Conservation (phyloP, 306 rosid species). For the Fagus crenata region DNA sequence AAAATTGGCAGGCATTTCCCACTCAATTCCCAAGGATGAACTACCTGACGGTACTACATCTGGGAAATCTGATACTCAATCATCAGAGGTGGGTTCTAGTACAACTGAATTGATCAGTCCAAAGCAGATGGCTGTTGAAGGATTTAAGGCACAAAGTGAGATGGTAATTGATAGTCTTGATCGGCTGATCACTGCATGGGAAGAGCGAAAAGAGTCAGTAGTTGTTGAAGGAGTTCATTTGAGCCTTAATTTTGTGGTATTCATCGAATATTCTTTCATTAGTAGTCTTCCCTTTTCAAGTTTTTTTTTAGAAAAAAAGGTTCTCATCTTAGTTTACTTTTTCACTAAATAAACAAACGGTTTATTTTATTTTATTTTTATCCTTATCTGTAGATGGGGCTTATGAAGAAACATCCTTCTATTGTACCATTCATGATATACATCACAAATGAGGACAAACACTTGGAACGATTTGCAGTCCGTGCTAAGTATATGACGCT, state of each 20-base stretch:
- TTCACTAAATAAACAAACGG: slow-evolving; percentile 3
- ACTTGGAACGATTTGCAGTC: slow-evolving; percentile 93
- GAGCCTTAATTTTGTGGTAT: slow-evolving; percentile 94
- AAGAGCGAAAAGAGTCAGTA: slow-evolving; percentile 90
- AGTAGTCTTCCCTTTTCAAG: background rate
- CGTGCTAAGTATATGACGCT: slow-evolving; percentile 98
- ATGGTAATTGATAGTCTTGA: slow-evolving; percentile 99
- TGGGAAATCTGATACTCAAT: slow-evolving; percentile 43
- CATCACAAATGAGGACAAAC: slow-evolving; percentile 92
- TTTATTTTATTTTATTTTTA: background rate
- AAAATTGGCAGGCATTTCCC: slow-evolving; percentile 65
- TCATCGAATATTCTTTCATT: background rate
- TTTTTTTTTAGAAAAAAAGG: background rate
- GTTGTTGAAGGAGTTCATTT: slow-evolving; percentile 97
- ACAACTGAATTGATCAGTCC: slow-evolving; percentile 57
- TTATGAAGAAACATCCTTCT: slow-evolving; percentile 96
- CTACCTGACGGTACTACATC: slow-evolving; percentile 38
- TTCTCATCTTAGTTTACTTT: slow-evolving; percentile 1
- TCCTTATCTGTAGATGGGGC: slow-evolving; percentile 75
- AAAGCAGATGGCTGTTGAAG: slow-evolving; percentile 95
- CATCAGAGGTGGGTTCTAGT: slow-evolving; percentile 36
- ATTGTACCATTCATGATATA: slow-evolving; percentile 92
- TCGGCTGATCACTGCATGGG: slow-evolving; percentile 94
- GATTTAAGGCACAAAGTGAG: slow-evolving; percentile 97
- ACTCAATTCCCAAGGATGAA: slow-evolving; percentile 53